These are phyloP conservation scores for Lactifluus piperatus DNA, from an alignment of 768 basidiomycete genomes.

Conservation along the genomic window DNA sequence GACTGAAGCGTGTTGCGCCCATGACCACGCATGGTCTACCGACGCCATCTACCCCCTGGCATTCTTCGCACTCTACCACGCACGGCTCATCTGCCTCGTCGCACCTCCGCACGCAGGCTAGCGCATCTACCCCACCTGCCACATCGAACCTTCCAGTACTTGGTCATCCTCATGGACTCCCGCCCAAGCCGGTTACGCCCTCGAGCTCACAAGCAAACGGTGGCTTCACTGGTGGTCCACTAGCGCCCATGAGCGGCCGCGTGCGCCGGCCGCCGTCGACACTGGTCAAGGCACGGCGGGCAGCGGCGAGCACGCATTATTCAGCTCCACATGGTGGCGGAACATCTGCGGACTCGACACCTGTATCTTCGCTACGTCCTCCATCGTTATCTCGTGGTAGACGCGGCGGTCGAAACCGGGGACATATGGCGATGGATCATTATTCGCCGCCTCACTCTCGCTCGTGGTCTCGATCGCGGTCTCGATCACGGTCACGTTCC, in stretches of 20 bases:
- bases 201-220: slow-evolving; percentile 9
- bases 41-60: slow-evolving; percentile 17
- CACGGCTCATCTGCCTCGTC: slow-evolving; percentile 5
- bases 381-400: slow-evolving; percentile 2
- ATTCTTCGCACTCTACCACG: slow-evolving; percentile 27
- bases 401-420: slow-evolving; percentile 13
- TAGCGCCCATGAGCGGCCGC: slow-evolving; percentile 18
- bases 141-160: neutral
- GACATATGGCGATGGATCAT: slow-evolving; percentile 10
- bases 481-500: slow-evolving; percentile 25
- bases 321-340: neutral
- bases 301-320: neutral
- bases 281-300: slow-evolving; percentile 16
- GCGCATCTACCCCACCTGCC: slow-evolving; percentile 10
- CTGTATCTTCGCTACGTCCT: neutral
- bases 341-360: slow-evolving; percentile 10
- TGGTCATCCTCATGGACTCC: slow-evolving; percentile 8
- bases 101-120: slow-evolving; percentile 12
- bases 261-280: slow-evolving; percentile 18
- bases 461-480: slow-evolving; percentile 8
- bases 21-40: slow-evolving; percentile 10
- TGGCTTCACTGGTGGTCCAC: slow-evolving; percentile 1
- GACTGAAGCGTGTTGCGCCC: slow-evolving; percentile 28
- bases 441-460: slow-evolving; percentile 19
- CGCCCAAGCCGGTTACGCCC: slow-evolving; percentile 18